Evolutionary conservation across 2,329 filamentous ascomycete species (phyloP).

Genomic region (Esteya vermicola): DNA sequence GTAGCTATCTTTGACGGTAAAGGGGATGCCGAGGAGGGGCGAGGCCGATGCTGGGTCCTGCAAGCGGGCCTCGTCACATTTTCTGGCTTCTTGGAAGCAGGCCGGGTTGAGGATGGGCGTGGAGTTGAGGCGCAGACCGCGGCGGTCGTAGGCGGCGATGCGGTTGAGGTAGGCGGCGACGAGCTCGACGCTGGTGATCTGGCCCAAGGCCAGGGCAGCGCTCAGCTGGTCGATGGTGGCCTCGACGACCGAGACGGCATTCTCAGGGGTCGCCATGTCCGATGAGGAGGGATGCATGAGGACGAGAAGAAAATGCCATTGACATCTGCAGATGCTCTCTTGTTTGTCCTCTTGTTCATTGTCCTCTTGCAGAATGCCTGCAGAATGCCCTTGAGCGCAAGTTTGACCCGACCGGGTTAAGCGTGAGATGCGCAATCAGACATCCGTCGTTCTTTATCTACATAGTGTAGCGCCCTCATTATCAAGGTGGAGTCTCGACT

Average conservation of each 20-base stretch:
- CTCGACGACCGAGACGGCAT: neutral
- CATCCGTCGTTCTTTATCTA: too few species aligned
- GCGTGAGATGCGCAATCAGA: too few species aligned
- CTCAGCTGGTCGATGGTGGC: neutral
- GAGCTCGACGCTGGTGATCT: neutral
- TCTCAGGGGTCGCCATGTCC: too few species aligned
- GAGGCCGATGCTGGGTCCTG: too few species aligned
- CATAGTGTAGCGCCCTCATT: too few species aligned
- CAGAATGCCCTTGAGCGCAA: too few species aligned
- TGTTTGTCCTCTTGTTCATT: too few species aligned
- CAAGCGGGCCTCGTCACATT: neutral
- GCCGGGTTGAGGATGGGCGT: neutral
- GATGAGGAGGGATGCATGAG: too few species aligned
- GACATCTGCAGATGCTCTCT: too few species aligned
- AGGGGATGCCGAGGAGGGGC: neutral
- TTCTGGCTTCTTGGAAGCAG: neutral
- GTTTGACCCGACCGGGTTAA: neutral
- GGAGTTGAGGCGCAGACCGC: neutral
- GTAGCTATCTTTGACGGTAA: conserved; percentile 1
- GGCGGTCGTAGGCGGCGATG: neutral
- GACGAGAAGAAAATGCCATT: too few species aligned
- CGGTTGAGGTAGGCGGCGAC: neutral
- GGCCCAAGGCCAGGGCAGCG: neutral
- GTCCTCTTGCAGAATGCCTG: too few species aligned
- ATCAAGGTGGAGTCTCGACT: too few species aligned